Conservation (phyloP, 345 rosid species). For the Salix dunnii region DNA sequence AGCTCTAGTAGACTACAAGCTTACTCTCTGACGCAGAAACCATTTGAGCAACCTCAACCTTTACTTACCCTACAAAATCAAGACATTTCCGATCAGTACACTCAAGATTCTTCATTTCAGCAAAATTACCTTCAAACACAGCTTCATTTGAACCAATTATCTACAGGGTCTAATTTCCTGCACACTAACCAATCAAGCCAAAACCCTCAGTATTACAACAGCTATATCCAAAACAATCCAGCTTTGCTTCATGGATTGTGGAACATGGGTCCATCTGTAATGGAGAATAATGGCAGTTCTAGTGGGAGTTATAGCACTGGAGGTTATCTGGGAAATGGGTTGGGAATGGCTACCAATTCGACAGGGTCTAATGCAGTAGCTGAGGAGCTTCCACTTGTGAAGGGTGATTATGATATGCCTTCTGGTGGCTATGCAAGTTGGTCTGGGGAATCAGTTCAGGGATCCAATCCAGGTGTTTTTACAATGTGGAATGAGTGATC, state of each 20-base stretch:
- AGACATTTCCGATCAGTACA: conserved; percentile 56
- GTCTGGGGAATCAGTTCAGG: conserved; percentile 67
- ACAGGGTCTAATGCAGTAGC: conserved; percentile 36
- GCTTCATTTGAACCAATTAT: conserved; percentile 69
- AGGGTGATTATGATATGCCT: conserved; percentile 90
- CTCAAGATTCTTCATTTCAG: conserved; percentile 53
- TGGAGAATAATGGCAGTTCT: conserved; percentile 38
- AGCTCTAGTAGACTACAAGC: conserved; percentile 52
- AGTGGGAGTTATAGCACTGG: conserved; percentile 42
- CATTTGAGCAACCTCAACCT: conserved; percentile 57
- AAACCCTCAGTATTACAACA: conserved; percentile 58
- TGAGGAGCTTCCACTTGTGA: conserved; percentile 59
- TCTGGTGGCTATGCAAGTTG: conserved; percentile 59
- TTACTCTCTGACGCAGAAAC: conserved; percentile 57
- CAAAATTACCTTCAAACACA: conserved; percentile 73
- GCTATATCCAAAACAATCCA: conserved; percentile 66
- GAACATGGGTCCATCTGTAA: conserved; percentile 41
- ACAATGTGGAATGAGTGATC: conserved; percentile 87
- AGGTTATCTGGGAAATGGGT: conserved; percentile 56
- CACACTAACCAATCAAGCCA: conserved; percentile 37
- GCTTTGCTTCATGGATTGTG: conserved; percentile 64
- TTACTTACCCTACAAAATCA: conserved; percentile 64
- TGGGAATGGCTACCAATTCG: conserved; percentile 51
- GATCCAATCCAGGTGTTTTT: conserved; percentile 67
- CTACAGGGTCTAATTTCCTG: conserved; percentile 35